phyloP scores from a whole-genome alignment of 768 basidiomycete genomes.

The Cystofilobasidium capitatum region DNA sequence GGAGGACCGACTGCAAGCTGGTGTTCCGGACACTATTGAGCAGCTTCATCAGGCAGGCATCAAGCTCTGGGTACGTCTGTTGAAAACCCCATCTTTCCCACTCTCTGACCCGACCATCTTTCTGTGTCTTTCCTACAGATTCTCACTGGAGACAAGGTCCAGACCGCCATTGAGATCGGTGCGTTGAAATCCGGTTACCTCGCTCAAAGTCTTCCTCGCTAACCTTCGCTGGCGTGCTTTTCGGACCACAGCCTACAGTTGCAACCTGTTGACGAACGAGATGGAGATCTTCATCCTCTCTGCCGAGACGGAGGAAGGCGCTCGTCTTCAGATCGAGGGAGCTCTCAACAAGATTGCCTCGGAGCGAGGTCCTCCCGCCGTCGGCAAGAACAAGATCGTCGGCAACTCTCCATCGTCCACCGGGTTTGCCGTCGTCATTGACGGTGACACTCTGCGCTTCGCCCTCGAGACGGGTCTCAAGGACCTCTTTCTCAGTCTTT shows the following conservation, averaged over 20 bases:
- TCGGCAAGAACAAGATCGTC: slow-evolving; percentile 35
- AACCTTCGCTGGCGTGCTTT: not conserved
- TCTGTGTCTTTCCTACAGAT: slow-evolving; percentile 43
- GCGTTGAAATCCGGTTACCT: slow-evolving; percentile 14
- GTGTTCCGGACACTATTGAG: slow-evolving; percentile 93
- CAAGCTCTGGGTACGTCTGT: slow-evolving; percentile 61
- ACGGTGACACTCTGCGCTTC: slow-evolving; percentile 80
- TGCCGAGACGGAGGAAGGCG: slow-evolving; percentile 61
- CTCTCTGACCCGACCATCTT: not conserved
- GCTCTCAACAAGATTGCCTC: slow-evolving; percentile 91
- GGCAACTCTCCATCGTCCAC: slow-evolving; percentile 36
- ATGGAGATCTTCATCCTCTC: slow-evolving; percentile 98
- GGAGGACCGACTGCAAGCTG: slow-evolving; percentile 94
- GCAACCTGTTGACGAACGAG: slow-evolving; percentile 82
- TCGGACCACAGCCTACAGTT: slow-evolving; percentile 57
- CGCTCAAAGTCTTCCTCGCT: not conserved
- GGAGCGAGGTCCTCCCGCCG: slow-evolving; percentile 58
- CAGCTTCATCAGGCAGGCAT: slow-evolving; percentile 84
- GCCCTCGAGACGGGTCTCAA: slow-evolving; percentile 71
- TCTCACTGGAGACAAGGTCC: slow-evolving; percentile 91
- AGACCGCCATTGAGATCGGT: slow-evolving; percentile 96
- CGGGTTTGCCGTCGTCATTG: slow-evolving; percentile 88
- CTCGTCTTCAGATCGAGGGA: slow-evolving; percentile 70
- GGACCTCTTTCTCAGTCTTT: slow-evolving; percentile 75
- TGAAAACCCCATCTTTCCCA: not conserved